Evolutionary conservation across 1,284 basidiomycete species (phyloP).

Genomic region (Ceratobasidium sp.): DNA sequence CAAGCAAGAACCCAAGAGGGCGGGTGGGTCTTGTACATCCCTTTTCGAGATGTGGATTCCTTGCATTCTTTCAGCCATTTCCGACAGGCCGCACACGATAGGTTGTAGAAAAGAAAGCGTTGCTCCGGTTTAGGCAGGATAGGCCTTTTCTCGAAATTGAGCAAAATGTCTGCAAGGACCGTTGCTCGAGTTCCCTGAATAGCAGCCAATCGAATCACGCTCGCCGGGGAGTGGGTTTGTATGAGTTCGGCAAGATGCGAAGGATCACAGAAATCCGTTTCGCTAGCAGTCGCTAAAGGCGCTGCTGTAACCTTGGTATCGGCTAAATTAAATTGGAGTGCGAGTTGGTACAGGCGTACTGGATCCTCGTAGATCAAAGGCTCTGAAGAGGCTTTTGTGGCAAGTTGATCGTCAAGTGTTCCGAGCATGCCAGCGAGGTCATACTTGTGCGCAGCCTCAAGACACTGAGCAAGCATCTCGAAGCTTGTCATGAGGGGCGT

Average conservation of each 20-base stretch:
- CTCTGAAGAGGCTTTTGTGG: neutral
- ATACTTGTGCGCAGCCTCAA: neutral
- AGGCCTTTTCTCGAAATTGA: neutral
- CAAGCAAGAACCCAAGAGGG: slow-evolving; percentile 14
- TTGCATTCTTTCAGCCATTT: neutral
- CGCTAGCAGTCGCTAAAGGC: neutral
- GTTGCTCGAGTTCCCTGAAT: slow-evolving; percentile 13
- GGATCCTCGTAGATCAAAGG: neutral
- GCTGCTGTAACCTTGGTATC: neutral
- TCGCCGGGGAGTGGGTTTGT: neutral
- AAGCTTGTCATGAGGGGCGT: neutral
- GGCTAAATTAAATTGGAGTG: neutral
- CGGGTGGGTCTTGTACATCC: neutral
- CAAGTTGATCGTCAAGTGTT: neutral
- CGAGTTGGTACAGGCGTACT: neutral
- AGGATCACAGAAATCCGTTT: slow-evolving; percentile 1
- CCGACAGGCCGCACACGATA: neutral
- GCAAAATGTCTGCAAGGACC: slow-evolving; percentile 6
- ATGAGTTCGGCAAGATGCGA: neutral
- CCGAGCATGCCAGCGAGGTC: neutral
- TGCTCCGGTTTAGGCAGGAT: neutral
- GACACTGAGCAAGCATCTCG: neutral
- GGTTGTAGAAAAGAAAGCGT: neutral
- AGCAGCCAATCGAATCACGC: neutral
- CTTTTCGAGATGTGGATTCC: neutral